A percentile compares a stretch with the other conserved stretches of the same genome.
These are phyloP conservation scores for Lotmaria passim DNA, from an alignment of 208 protist genomes.

Conservation along the genomic window DNA sequence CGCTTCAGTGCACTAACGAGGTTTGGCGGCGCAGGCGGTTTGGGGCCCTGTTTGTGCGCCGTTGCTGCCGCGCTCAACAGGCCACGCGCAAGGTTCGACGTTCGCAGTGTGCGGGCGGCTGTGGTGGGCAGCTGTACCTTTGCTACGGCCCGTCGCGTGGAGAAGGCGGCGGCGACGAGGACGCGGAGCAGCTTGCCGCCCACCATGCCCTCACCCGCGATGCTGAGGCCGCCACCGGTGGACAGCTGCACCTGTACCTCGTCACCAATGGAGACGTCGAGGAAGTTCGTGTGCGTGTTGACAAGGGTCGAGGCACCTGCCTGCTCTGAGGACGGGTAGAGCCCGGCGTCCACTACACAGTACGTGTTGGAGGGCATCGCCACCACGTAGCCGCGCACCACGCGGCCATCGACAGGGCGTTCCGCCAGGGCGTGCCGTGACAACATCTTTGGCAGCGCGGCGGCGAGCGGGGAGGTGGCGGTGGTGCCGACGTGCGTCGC, in stretches of 20 bases:
- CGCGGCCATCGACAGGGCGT: slow-evolving; percentile 36
- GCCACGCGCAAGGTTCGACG: slow-evolving; percentile 20
- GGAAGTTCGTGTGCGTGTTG: slow-evolving; percentile 74
- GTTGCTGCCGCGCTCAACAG: slow-evolving; percentile 6
- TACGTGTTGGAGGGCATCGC: slow-evolving; percentile 40
- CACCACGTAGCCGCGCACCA: slow-evolving; percentile 76
- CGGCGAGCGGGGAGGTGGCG: slow-evolving; percentile 18
- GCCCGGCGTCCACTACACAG: slow-evolving; percentile 73
- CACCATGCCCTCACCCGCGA: slow-evolving; percentile 32
- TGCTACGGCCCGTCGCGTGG: slow-evolving; percentile 13
- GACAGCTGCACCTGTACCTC: slow-evolving; percentile 68
- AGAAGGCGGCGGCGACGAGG: slow-evolving; percentile 18
- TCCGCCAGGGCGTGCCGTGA: slow-evolving; percentile 13
- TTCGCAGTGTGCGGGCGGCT: slow-evolving; percentile 23
- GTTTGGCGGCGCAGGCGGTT: background rate
- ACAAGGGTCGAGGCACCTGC: slow-evolving; percentile 38
- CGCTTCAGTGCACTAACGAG: slow-evolving; percentile 4
- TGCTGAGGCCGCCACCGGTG: slow-evolving; percentile 23
- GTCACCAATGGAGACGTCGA: slow-evolving; percentile 60
- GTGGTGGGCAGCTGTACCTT: slow-evolving; percentile 28
- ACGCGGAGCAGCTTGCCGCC: slow-evolving; percentile 44
- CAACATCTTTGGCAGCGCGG: slow-evolving; percentile 28
- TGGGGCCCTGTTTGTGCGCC: slow-evolving; percentile 2
- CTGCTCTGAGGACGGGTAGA: slow-evolving; percentile 37
- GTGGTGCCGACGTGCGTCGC: slow-evolving; percentile 43